Percentiles rank a stretch among this genome's conserved stretches.
Conservation (phyloP, 345 rosid genomes). For the Populus tremula region DNA sequence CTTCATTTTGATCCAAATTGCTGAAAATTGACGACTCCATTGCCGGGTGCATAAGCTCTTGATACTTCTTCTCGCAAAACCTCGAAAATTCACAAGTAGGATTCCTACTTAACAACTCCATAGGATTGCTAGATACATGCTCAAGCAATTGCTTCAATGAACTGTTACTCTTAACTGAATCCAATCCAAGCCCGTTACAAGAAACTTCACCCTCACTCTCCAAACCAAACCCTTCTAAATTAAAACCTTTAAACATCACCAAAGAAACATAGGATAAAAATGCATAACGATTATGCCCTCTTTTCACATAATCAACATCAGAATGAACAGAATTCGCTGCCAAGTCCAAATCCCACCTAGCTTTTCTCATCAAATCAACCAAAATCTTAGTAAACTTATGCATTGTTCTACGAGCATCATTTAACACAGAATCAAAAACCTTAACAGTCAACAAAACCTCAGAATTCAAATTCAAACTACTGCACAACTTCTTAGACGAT, state of each 20-base stretch:
- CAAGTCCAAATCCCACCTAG: conserved; percentile 90
- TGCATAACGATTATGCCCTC: conserved; percentile 60
- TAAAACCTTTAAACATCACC: conserved; percentile 77
- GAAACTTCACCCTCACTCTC: conserved; percentile 21
- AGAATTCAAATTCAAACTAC: conserved; percentile 31
- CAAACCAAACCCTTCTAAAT: conserved; percentile 45
- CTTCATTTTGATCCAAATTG: conserved; percentile 65
- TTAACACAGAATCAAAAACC: conserved; percentile 63
- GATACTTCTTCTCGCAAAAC: conserved; percentile 87
- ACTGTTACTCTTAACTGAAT: conserved; percentile 23
- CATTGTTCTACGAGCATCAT: conserved; percentile 59
- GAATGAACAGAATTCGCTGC: conserved; percentile 65
- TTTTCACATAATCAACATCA: conserved; percentile 50
- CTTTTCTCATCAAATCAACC: conserved; percentile 73
- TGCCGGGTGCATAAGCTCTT: conserved; percentile 77
- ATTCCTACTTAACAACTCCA: conserved; percentile 73
- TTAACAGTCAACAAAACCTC: conserved; percentile 59
- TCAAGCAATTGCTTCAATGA: conserved; percentile 64
- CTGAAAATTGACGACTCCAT: conserved; percentile 84
- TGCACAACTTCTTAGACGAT: conserved; percentile 53
- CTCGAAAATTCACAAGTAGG: conserved; percentile 61
- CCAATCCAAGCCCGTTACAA: conserved; percentile 33
- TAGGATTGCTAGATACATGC: conserved; percentile 71
- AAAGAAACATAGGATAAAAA: conserved; percentile 75
- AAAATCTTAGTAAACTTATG: conserved; percentile 66